These are phyloP conservation scores for Acer saccharum DNA, from an alignment of 345 rosid genomes.

Conservation along the genomic window DNA sequence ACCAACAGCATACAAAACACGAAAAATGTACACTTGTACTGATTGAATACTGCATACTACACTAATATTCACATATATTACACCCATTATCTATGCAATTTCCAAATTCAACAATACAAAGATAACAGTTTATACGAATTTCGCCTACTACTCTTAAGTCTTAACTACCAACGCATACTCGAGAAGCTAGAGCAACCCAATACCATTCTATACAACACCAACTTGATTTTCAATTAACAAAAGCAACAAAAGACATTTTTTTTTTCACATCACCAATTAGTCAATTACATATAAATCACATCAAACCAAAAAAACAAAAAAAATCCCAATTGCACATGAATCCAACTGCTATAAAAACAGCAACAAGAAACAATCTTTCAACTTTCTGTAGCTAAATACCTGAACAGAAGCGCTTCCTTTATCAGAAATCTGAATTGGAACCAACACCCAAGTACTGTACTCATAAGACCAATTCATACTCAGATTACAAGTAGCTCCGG, in stretches of 20 bases:
- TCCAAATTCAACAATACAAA: not conserved
- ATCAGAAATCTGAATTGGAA: conserved; percentile 72
- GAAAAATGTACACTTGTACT: not conserved
- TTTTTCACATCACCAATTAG: not conserved
- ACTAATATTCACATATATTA: not conserved
- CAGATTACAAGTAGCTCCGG: conserved; percentile 84
- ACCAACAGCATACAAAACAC: not conserved
- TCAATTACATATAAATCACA: not conserved
- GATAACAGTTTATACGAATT: not conserved
- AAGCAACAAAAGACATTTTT: too few relatives aligned
- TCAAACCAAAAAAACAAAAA: not conserved
- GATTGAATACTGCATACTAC: not conserved
- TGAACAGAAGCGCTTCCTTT: conserved; percentile 77
- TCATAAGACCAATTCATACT: conserved; percentile 86
- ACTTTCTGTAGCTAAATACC: conserved; percentile 39
- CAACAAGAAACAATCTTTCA: not conserved
- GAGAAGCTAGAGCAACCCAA: not conserved
- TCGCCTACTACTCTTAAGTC: not conserved
- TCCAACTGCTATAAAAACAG: not conserved
- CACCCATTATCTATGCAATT: not conserved
- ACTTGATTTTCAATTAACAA: too few relatives aligned
- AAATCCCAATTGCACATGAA: not conserved
- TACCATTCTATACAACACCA: not conserved
- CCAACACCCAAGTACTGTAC: conserved; percentile 65
- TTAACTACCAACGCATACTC: not conserved